Evolutionary conservation across 2,329 filamentous ascomycete genomes (phyloP), one percentile per base, ranked within the genome.

Genomic region (Aquanectria penicillioides): DNA sequence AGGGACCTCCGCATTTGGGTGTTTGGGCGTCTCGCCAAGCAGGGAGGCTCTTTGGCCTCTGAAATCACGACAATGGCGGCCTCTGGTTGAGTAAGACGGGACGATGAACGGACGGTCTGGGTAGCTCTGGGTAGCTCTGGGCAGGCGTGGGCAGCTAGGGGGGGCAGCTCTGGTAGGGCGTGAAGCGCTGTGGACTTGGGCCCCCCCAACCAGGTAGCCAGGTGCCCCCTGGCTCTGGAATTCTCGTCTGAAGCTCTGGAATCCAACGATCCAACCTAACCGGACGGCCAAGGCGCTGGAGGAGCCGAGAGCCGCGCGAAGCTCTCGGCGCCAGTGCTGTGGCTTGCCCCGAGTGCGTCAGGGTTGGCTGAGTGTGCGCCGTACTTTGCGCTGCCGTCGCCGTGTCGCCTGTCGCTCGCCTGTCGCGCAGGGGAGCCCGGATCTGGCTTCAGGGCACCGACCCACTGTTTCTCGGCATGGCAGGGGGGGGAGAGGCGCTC

Each of bases 261-360:
- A 6, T 11, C 29, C 15, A 17, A 15, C 23, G 18, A 38, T 33
- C 23, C 25, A n/a, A 25, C 22, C 22, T 13, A 22, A 23, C 46
- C 25, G 25, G 33, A 23, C 22, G 31, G 40, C 38, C 44, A 41
- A 50, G 44, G 37, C 29, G 31, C 53, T 57, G 37, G 15, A 11
- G 1, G 47, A 40, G 54, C 54, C 54, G 54, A 51, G 47, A 57
- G 54, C 47, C 54, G 54, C 47, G 26, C 17, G 17, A 18, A 26
- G 26, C 6, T 17, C 33, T 51, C 36, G 31, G 47, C 54, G 47
- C 25, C 25, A 25, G 38, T 15, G 36, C 52, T 29, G 29, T 44
- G 38, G 49, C 31, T 53, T 52, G 37, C 37, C 7, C 46, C 18
- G 18, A 31, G 10, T 49, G 15, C 33, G 6, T 31, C 25, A 49